These are phyloP conservation scores for Pseudotulostoma volvatum DNA, from an alignment of 495 filamentous ascomycete species.

Conservation along the genomic window DNA sequence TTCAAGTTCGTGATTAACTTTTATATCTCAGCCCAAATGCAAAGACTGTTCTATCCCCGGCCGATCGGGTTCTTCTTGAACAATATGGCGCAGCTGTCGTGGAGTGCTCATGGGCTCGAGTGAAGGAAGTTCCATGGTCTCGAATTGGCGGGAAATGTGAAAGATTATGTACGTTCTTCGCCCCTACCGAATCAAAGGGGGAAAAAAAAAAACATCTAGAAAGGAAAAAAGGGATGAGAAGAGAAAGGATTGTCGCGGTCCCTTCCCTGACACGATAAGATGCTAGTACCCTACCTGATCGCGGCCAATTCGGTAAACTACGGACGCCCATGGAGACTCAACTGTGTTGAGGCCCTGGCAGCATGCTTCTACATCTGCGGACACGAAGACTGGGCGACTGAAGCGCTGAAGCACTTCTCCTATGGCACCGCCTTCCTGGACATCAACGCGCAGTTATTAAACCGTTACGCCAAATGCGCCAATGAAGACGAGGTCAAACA, in stretches of 20 bases:
- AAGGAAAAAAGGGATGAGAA: no score
- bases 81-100: constrained; percentile 88
- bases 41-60: constrained; percentile 64
- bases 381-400: constrained; percentile 74
- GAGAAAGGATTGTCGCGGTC: no score
- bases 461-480: constrained; percentile 66
- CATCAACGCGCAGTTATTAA: constrained; percentile 70
- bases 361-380: constrained; percentile 88
- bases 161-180: constrained; percentile 39
- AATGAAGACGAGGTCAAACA: constrained; percentile 79
- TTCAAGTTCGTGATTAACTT: background rate
- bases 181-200: no score
- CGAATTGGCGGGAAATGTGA: constrained; percentile 94
- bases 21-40: constrained; percentile 53
- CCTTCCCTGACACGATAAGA: no score
- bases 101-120: constrained; percentile 90
- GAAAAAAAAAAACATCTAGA: no score
- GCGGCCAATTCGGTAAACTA: constrained; percentile 97
- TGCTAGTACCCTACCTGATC: constrained; percentile 78
- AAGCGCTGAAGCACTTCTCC: constrained; percentile 65
- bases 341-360: constrained; percentile 89
- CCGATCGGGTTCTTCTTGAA: constrained; percentile 65
- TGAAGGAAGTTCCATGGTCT: constrained; percentile 76
- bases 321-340: constrained; percentile 81
- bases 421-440: constrained; percentile 78